phyloP scores from a whole-genome alignment of 2,329 filamentous ascomycete species.

The Xylariaceae sp. region DNA sequence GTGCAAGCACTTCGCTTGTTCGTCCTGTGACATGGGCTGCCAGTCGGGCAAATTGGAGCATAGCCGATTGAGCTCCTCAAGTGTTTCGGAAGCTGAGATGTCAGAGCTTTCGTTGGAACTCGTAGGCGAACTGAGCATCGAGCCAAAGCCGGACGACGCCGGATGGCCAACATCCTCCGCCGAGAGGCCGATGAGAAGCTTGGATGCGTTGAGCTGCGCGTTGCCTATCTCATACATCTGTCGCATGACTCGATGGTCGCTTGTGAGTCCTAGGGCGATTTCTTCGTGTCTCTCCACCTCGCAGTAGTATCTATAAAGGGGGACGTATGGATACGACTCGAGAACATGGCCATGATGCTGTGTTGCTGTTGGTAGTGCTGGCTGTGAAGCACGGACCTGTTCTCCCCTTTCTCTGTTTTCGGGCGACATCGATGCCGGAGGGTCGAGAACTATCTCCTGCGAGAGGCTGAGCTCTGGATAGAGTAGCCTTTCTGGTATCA shows the following conservation, averaged over 20 bases:
- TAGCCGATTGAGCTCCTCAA: neutral
- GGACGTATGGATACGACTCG: neutral
- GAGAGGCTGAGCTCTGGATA: too few relatives aligned
- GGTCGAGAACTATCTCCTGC: too few relatives aligned
- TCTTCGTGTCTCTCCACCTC: neutral
- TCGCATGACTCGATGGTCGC: neutral
- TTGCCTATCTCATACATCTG: neutral
- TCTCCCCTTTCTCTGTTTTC: too few relatives aligned
- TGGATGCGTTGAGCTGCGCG: neutral
- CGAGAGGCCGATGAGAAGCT: neutral
- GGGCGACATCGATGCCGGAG: too few relatives aligned
- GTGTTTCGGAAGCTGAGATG: neutral
- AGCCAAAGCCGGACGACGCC: neutral
- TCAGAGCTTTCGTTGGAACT: neutral
- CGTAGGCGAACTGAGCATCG: neutral
- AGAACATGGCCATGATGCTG: too few relatives aligned
- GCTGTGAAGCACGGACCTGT: too few relatives aligned
- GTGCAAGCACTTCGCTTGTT: neutral
- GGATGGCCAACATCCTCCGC: neutral
- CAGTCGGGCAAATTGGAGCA: neutral
- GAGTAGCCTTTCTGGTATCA: neutral
- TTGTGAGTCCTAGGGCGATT: neutral
- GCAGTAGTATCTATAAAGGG: neutral
- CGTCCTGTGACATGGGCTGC: neutral
- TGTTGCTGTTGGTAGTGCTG: too few relatives aligned